A percentile compares a stretch with the other conserved stretches of the same genome.
Evolutionary conservation across 371 early-diverging fungal genomes (phyloP).

Genomic region (Circinella minor): DNA sequence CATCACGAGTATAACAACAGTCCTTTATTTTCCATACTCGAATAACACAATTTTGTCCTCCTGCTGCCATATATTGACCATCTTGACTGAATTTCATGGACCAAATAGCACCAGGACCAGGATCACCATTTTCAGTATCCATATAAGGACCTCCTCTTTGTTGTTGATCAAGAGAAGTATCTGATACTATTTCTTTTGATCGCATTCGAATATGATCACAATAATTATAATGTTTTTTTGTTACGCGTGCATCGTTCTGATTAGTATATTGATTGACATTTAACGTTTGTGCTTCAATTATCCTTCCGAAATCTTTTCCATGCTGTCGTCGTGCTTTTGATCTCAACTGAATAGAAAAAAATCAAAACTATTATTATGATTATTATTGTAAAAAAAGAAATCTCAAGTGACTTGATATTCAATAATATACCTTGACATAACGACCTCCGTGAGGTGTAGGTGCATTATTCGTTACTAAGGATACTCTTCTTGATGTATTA

Average conservation of each 20-base stretch:
- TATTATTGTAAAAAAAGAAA: too few relatives aligned
- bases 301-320: conserved; percentile 30
- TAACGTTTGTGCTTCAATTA: conserved; percentile 44
- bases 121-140: background rate
- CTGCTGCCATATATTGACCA: conserved; percentile 81
- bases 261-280: background rate
- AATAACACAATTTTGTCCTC: conserved; percentile 76
- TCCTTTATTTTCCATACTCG: conserved; percentile 70
- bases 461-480: background rate
- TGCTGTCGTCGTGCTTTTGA: conserved; percentile 30
- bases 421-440: conserved; percentile 38
- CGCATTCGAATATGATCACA: conserved; percentile 16
- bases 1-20: conserved; percentile 11
- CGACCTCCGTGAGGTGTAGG: conserved; percentile 32
- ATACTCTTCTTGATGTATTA: background rate
- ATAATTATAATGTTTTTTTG: background rate
- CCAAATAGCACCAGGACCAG: conserved; percentile 44
- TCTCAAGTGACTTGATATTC: too few relatives aligned
- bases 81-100: conserved; percentile 73
- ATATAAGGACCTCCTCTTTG: background rate
- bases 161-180: conserved; percentile 4
- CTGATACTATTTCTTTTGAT: conserved; percentile 5
- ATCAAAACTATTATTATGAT: too few relatives aligned
- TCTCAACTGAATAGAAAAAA: conserved; percentile 24
- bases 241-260: background rate